Percentiles rank a stretch among this genome's conserved stretches.
Conservation (phyloP, 352 stramenopile genomes). For the Phytophthora crassamura region DNA sequence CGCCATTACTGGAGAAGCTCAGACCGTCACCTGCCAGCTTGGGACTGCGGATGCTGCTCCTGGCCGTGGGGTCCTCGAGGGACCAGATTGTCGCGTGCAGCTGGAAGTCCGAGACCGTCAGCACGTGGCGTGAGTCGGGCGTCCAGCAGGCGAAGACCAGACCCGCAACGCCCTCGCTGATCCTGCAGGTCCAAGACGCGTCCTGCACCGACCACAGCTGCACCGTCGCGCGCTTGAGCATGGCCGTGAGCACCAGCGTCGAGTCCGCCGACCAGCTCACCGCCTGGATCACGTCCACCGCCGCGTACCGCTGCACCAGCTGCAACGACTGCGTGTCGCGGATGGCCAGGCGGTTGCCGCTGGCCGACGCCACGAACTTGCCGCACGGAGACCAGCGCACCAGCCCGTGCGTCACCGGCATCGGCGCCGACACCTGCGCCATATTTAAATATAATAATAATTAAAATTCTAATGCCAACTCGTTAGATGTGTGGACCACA, state of each 20-base stretch:
- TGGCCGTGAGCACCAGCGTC: conserved; percentile 64
- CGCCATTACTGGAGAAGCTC: conserved; percentile 63
- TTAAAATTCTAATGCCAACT: no score
- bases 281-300: conserved; percentile 60
- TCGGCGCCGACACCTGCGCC: conserved; percentile 56
- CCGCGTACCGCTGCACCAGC: conserved; percentile 71
- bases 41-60: conserved; percentile 67
- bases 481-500: no score
- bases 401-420: conserved; percentile 61
- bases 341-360: conserved; percentile 61
- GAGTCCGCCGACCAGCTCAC: conserved; percentile 72
- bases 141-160: conserved; percentile 63
- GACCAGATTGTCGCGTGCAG: conserved; percentile 86
- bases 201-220: conserved; percentile 80
- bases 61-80: conserved; percentile 57
- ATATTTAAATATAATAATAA: not conserved
- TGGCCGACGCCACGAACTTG: conserved; percentile 55
- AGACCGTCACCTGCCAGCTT: conserved; percentile 77
- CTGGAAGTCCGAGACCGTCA: conserved; percentile 88
- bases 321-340: conserved; percentile 59
- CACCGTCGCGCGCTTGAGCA: conserved; percentile 72
- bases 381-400: conserved; percentile 78
- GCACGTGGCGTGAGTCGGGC: conserved; percentile 67
- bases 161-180: conserved; percentile 75
- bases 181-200: conserved; percentile 72